Base-by-base conservation (phyloP, 2,329 filamentous ascomycete species). In the Bipolaris cookei region DNA sequence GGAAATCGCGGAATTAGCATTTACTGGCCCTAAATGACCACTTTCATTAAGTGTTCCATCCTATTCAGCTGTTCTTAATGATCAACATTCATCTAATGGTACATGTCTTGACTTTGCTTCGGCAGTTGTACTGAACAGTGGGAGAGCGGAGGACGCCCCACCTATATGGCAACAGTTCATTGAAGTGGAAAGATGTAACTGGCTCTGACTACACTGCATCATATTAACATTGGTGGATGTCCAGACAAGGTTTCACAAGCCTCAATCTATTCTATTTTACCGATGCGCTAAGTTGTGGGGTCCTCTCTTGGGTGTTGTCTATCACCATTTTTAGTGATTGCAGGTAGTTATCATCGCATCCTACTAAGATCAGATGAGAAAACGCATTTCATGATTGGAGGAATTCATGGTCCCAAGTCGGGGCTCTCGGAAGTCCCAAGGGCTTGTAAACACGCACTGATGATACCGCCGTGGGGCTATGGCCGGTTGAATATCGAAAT, bases 221-320 rank as follows among this genome's bases (percentile, higher is more conserved):
- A 44, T 21, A 38, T 52, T 51, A 20, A 28, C 43, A 42, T 58
- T 54, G 38, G 41, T 48, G 32, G 49, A 50, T 11, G 58, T 58
- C 35, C 18, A 47, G 52, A 56, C 50, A 51, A 56, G 48, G 58
- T 61, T 61, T 50, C 43, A 56, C 51, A 38, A 59, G 51, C 51
- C 38, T 56, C 53, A 58, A 43, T 65, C 48, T 62, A 56, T 59
- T 23, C 44, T 44, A 51, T 50, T 58, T 56, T 61, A 39, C 56
- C 58, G 47, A 28, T 39, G 13, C 14, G 64, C 61, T 62, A 65
- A 67, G 62, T 43, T 53, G 56, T 54, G 55, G 60, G 53, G 57
- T 51, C 21, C 54, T 39, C 16, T 30, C 37, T 20, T 8, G 37
- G 37, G 16, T 37, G 34, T 4, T 10, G 10, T 30, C 28, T 30